phyloP scores from a whole-genome alignment of 768 basidiomycete genomes.

The Termitomyces sp. region DNA sequence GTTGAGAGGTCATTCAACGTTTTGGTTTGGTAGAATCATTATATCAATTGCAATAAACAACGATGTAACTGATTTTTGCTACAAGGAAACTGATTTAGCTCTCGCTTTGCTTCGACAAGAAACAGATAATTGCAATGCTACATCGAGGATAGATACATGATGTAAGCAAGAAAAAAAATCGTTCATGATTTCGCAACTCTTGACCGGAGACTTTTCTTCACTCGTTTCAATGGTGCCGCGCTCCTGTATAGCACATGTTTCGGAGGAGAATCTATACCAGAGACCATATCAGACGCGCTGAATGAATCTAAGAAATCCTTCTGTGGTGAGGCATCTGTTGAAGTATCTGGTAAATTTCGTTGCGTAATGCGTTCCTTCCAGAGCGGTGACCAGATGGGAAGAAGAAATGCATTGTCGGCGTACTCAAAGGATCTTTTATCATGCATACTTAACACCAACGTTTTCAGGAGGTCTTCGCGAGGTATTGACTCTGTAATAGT shows the following conservation, averaged over 20 bases:
- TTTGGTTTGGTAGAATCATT: not conserved
- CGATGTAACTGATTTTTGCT: too few species aligned
- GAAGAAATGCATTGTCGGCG: not conserved
- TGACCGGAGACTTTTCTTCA: not conserved
- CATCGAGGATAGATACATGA: not conserved
- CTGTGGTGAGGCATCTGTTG: not conserved
- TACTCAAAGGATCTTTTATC: not conserved
- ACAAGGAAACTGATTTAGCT: not conserved
- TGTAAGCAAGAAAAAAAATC: not conserved
- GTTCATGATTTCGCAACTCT: not conserved
- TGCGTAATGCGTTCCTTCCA: not conserved
- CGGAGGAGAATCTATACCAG: not conserved
- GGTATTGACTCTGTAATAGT: not conserved
- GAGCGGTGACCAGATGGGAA: not conserved
- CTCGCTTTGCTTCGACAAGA: not conserved
- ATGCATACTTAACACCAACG: conserved; percentile 3
- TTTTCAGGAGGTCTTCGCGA: not conserved
- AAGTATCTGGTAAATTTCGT: not conserved
- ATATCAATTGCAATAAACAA: too few species aligned
- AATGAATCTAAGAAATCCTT: not conserved
- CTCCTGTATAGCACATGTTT: not conserved
- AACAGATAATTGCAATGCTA: not conserved
- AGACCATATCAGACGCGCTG: not conserved
- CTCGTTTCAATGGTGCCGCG: not conserved
- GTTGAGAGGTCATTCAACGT: not conserved